Percentiles rank a stretch among this genome's conserved stretches.
These are phyloP conservation scores for Colletotrichum ledebouriae DNA, from an alignment of 2,329 filamentous ascomycete genomes.

Conservation along the genomic window DNA sequence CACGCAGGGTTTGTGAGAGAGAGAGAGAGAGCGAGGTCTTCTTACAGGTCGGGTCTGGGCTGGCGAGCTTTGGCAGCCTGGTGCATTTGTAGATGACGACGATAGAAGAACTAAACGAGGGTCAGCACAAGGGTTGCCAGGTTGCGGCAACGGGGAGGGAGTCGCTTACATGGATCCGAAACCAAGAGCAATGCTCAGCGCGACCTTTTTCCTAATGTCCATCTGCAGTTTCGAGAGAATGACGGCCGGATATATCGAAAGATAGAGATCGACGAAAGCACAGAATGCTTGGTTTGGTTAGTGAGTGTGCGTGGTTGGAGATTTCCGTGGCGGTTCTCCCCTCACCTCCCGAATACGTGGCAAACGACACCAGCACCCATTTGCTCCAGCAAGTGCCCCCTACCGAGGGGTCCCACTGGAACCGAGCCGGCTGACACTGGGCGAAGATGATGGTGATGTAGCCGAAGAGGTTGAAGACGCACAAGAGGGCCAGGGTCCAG, in stretches of 20 bases:
- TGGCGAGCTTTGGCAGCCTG: slow-evolving; percentile 49
- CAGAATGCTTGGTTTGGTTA: slow-evolving; percentile 47
- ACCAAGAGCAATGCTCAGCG: slow-evolving; percentile 53
- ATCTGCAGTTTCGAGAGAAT: slow-evolving; percentile 55
- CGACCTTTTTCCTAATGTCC: slow-evolving; percentile 56
- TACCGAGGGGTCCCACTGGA: slow-evolving; percentile 55
- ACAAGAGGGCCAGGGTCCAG: slow-evolving; percentile 52
- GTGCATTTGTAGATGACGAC: slow-evolving; percentile 53
- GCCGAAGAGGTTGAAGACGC: slow-evolving; percentile 49
- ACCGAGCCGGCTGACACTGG: slow-evolving; percentile 56
- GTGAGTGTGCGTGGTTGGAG: too few relatives aligned
- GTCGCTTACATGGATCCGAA: slow-evolving; percentile 54
- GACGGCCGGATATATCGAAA: slow-evolving; percentile 57
- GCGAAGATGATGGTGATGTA: slow-evolving; percentile 58
- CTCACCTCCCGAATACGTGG: slow-evolving; percentile 56
- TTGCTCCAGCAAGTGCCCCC: slow-evolving; percentile 51
- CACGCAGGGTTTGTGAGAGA: too few relatives aligned
- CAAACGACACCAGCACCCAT: slow-evolving; percentile 54
- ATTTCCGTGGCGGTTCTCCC: background rate
- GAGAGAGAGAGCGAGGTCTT: too few relatives aligned
- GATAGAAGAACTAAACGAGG: slow-evolving; percentile 42
- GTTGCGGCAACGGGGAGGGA: background rate
- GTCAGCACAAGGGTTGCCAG: background rate
- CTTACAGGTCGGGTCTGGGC: slow-evolving; percentile 46
- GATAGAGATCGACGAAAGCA: slow-evolving; percentile 56